Evolutionary conservation across 2,329 filamentous ascomycete genomes (phyloP), one percentile per base, ranked within the genome.

Genomic region (Cladophialophora yegresii): DNA sequence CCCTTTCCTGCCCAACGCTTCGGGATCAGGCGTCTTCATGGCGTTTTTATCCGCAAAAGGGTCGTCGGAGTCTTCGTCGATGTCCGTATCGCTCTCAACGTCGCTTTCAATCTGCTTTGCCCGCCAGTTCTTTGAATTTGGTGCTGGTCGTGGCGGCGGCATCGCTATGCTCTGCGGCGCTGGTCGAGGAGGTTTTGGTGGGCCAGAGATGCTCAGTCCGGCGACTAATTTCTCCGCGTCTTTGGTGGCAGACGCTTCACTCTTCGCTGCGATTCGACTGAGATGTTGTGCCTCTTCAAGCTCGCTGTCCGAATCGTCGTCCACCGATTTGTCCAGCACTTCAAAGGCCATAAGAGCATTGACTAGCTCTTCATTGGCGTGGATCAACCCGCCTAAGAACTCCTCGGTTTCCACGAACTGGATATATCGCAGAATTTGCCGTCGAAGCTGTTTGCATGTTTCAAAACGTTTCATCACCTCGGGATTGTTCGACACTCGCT

Each of bases 281-380:
- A 70, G 69, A 64, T 72, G 71, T 53, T 86, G 47, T 86, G 75
- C 71, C 86, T 89, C 77, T 68, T 83, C 82, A 13, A 78, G 78
- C 58, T 88, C 86, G 67, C 85, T 87, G 71, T 88, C 85, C 64
- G 85, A 87, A 71, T 89, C 86, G 67, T 88, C 85, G 55, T 83
- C 81, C 47, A 82, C 73, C 55, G 79, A 81, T 70, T 81, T 82
- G 74, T 99, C 93, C 68, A 98, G 85, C 71, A 97, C 91, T 77
- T 98, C 93, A 73, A 92, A 99, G 0, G 92, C 90, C 86, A 96
- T 96, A 63, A 99, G 83, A 1, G 93, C 92, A 67, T 89, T 89
- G 47, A 98, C 91, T n/a, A 99, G 87, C 77, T 96, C 91, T 72
- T 99, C 95, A 72, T 99, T 98, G 69, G 93, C 93, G 72, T 95